A percentile compares a stretch with the other conserved stretches of the same genome.
phyloP scores from a whole-genome alignment of 2,329 filamentous ascomycete species.

The Boeremia exigua region DNA sequence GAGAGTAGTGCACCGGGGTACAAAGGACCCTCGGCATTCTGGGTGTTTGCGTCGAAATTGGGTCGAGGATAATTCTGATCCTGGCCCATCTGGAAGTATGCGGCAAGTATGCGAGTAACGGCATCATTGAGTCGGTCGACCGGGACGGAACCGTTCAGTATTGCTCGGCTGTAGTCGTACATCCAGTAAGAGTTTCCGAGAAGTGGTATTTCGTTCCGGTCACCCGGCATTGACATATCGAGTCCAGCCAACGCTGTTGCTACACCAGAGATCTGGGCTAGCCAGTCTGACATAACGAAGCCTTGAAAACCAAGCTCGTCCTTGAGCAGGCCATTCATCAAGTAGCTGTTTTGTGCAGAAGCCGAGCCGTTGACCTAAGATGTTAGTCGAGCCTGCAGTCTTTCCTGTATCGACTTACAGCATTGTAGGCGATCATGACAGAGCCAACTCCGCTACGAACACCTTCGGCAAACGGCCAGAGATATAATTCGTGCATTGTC shows the following conservation, averaged over 20 bases:
- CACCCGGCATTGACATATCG: conserved; percentile 80
- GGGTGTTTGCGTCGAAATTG: conserved; percentile 47
- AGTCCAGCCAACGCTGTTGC: conserved; percentile 79
- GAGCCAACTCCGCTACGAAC: conserved; percentile 77
- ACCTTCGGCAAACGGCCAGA: conserved; percentile 84
- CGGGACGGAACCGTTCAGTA: conserved; percentile 83
- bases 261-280: conserved; percentile 83
- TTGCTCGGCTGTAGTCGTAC: conserved; percentile 72
- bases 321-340: conserved; percentile 84
- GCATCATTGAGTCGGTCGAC: conserved; percentile 86
- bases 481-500: conserved; percentile 78
- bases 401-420: conserved; percentile 33
- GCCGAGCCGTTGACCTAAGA: conserved; percentile 56
- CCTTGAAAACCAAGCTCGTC: conserved; percentile 88
- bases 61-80: conserved; percentile 52
- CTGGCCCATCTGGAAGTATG: conserved; percentile 73
- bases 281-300: conserved; percentile 88
- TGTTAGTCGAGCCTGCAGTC: conserved; percentile 9
- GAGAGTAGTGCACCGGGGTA: conserved; percentile 57
- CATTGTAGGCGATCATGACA: conserved; percentile 81
- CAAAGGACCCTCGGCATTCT: conserved; percentile 42
- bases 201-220: conserved; percentile 60
- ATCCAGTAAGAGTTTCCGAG: conserved; percentile 68
- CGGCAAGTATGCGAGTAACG: conserved; percentile 81
- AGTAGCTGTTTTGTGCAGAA: conserved; percentile 75